Evolutionary conservation across 2,329 filamentous ascomycete species (phyloP).

Genomic region (Talaromyces sp.): DNA sequence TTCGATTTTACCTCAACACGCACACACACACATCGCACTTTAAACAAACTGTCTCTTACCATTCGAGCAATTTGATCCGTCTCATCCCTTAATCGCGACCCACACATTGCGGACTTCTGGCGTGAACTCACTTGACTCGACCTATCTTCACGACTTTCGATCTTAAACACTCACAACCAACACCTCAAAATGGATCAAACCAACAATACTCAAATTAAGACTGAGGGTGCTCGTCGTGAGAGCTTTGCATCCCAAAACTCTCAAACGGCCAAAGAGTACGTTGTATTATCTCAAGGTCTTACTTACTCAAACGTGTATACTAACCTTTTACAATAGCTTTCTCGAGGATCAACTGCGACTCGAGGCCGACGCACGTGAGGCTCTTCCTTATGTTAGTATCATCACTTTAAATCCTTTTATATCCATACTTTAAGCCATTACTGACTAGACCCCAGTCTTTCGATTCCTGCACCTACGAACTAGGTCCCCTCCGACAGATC

Average conservation of each 20-base stretch:
- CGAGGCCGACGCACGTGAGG: conserved; percentile 93
- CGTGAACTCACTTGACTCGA: background rate
- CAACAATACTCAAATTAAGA: conserved; percentile 8
- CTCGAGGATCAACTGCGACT: conserved; percentile 86
- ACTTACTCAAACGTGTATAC: conserved; percentile 1
- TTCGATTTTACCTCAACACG: no score
- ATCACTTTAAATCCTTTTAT: background rate
- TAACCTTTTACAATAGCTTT: conserved; percentile 60
- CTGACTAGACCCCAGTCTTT: conserved; percentile 67
- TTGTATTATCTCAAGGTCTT: background rate
- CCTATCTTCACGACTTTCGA: background rate
- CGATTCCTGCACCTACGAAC: conserved; percentile 85
- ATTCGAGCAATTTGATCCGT: no score
- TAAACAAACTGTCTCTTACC: background rate
- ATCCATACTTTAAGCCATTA: background rate
- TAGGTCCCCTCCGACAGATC: conserved; percentile 83
- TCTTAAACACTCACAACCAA: background rate
- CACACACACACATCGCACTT: background rate
- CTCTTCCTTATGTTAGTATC: conserved; percentile 78
- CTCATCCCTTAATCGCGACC: background rate
- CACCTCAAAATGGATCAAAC: conserved; percentile 26
- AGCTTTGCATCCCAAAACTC: conserved; percentile 60
- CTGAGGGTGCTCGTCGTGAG: conserved; percentile 33
- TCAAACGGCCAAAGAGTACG: conserved; percentile 72
- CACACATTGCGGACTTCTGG: background rate